A percentile compares a stretch with the other conserved stretches of the same genome.
These are phyloP conservation scores for Gossypium longicalyx DNA, from an alignment of 345 rosid genomes.

Conservation along the genomic window DNA sequence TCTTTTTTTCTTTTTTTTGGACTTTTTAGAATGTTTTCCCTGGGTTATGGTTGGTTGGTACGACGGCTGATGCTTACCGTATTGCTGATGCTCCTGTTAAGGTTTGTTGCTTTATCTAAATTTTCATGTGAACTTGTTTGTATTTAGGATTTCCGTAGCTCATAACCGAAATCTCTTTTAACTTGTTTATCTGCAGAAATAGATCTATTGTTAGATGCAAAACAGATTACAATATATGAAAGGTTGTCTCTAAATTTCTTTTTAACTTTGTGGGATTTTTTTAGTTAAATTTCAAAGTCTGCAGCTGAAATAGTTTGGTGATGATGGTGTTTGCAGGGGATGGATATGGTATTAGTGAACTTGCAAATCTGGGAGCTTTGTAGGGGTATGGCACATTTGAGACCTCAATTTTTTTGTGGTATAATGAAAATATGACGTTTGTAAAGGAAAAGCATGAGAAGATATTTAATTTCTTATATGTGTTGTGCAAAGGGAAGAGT, in stretches of 20 bases:
- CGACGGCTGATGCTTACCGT: conserved; percentile 69
- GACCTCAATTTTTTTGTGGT: conserved; percentile 35
- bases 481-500: neutral
- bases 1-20: neutral
- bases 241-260: conserved; percentile 12
- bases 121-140: conserved; percentile 1
- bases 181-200: conserved; percentile 28
- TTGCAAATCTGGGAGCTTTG: conserved; percentile 13
- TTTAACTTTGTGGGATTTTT: neutral
- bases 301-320: conserved; percentile 21
- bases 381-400: conserved; percentile 28
- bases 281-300: conserved; percentile 8
- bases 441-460: conserved; percentile 24
- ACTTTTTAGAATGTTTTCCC: conserved; percentile 58
- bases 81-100: conserved; percentile 48
- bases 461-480: conserved; percentile 12
- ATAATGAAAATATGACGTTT: conserved; percentile 21
- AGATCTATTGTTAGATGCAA: conserved; percentile 11
- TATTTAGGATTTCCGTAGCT: neutral
- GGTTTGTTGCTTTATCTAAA: conserved; percentile 31
- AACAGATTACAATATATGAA: neutral
- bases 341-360: conserved; percentile 1
- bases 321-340: conserved; percentile 21
- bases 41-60: conserved; percentile 81
- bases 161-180: neutral